Percentiles rank a stretch among this genome's conserved stretches.
These are phyloP conservation scores for Agrocybe pediades DNA, from an alignment of 768 basidiomycete species.

Conservation along the genomic window DNA sequence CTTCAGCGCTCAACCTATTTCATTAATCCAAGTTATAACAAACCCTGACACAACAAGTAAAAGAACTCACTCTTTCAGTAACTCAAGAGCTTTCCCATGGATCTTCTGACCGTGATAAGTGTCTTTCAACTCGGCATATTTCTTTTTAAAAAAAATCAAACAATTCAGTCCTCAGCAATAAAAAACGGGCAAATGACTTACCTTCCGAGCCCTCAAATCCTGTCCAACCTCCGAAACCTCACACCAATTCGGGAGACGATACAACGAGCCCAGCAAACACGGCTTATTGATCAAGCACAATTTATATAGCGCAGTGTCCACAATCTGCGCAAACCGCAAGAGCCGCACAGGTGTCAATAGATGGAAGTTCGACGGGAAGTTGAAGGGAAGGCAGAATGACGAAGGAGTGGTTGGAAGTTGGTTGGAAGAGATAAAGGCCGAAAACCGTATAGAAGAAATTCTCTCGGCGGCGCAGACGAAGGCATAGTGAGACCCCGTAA, in stretches of 20 bases:
- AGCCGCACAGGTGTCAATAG: slow-evolving; percentile 88
- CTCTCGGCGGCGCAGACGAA: too few relatives aligned
- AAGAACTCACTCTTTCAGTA: slow-evolving; percentile 84
- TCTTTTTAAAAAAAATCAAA: slow-evolving; percentile 59
- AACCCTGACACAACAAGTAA: background rate
- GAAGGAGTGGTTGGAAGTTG: too few relatives aligned
- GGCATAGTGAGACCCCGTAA: too few relatives aligned
- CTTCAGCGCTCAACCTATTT: slow-evolving; percentile 76
- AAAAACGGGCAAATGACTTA: slow-evolving; percentile 25
- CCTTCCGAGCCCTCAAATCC: slow-evolving; percentile 77
- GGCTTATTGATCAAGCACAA: slow-evolving; percentile 85
- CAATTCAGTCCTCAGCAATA: background rate
- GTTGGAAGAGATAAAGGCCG: too few relatives aligned
- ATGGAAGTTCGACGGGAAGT: too few relatives aligned
- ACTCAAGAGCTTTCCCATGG: slow-evolving; percentile 83
- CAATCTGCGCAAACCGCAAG: slow-evolving; percentile 86
- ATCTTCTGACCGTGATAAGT: slow-evolving; percentile 95
- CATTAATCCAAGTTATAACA: background rate
- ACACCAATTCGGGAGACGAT: slow-evolving; percentile 94
- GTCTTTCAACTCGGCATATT: slow-evolving; percentile 88
- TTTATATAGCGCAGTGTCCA: slow-evolving; percentile 95
- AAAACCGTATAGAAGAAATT: too few relatives aligned
- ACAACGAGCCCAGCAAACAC: slow-evolving; percentile 79
- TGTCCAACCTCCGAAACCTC: slow-evolving; percentile 84
- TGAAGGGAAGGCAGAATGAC: too few relatives aligned